phyloP scores from a whole-genome alignment of 1,284 basidiomycete genomes.

The Ganoderma boninense region DNA sequence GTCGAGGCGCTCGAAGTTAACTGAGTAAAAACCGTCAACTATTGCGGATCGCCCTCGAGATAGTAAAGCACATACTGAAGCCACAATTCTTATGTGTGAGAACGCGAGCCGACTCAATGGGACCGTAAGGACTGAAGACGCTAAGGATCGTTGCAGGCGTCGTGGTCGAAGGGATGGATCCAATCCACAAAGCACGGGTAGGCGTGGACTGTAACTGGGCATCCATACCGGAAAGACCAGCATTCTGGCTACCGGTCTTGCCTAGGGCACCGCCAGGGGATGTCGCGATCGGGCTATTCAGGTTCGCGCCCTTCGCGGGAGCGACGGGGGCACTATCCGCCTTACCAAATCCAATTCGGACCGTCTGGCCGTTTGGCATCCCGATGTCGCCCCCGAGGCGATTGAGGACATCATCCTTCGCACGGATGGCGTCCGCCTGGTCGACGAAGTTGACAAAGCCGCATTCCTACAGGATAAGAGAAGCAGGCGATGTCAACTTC shows the following conservation, averaged over 20 bases:
- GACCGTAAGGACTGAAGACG: conserved; percentile 95
- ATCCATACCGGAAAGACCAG: conserved; percentile 71
- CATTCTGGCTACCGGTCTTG: conserved; percentile 56
- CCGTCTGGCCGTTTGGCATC: conserved; percentile 91
- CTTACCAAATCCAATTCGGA: conserved; percentile 98
- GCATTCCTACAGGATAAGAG: conserved; percentile 74
- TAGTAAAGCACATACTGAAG: conserved; percentile 69
- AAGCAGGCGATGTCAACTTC: conserved; percentile 22
- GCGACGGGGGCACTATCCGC: conserved; percentile 93
- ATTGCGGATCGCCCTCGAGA: conserved; percentile 23
- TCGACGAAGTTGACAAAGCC: conserved; percentile 99
- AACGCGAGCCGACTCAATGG: conserved; percentile 95
- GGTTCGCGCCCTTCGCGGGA: conserved; percentile 77
- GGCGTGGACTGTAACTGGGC: conserved; percentile 88
- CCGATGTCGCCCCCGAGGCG: conserved; percentile 94
- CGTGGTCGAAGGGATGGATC: conserved; percentile 92
- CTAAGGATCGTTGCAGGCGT: conserved; percentile 92
- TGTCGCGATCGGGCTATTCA: conserved; percentile 66
- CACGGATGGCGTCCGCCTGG: conserved; percentile 91
- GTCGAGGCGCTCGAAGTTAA: conserved; percentile 97
- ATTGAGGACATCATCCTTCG: conserved; percentile 96
- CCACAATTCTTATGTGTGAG: conserved; percentile 98
- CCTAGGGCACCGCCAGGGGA: conserved; percentile 63
- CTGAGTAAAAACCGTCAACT: conserved; percentile 45
- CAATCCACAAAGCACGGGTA: conserved; percentile 95